Evolutionary conservation across 805 yeast species (phyloP).

Genomic region (Clavispora santaluciae): DNA sequence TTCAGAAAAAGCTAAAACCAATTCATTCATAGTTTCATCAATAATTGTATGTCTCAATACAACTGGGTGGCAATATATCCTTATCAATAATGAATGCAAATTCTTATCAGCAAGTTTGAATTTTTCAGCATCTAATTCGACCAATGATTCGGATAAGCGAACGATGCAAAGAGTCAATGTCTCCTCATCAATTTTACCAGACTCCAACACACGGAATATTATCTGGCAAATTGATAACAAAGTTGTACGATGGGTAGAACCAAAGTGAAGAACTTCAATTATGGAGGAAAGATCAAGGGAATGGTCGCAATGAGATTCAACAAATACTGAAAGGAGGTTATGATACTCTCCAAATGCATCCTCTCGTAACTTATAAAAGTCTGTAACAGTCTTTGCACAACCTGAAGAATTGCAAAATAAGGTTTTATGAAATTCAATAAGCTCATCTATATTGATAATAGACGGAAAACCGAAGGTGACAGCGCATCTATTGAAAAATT

Average conservation of each 20-base stretch:
- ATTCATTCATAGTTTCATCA: constrained; percentile 21
- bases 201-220: constrained; percentile 9
- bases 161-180: constrained; percentile 18
- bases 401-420: constrained; percentile 19
- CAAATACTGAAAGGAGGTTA: constrained; percentile 12
- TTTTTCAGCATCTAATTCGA: constrained; percentile 50
- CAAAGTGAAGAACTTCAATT: constrained; percentile 11
- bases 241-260: constrained; percentile 19
- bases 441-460: constrained; percentile 6
- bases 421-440: constrained; percentile 16
- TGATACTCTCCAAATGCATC: constrained; percentile 30
- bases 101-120: constrained; percentile 60
- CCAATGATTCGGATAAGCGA: constrained; percentile 50
- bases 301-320: constrained; percentile 3
- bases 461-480: constrained; percentile 4
- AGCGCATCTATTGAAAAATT: constrained; percentile 23
- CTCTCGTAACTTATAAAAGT: constrained; percentile 43
- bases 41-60: constrained; percentile 35
- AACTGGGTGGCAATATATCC: constrained; percentile 40
- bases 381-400: constrained; percentile 19
- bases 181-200: constrained; percentile 2
- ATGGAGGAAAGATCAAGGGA: constrained; percentile 2
- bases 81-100: constrained; percentile 55
- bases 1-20: constrained; percentile 30
- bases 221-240: constrained; percentile 20